These are phyloP conservation scores for Rhodocollybia butyracea DNA, from an alignment of 768 basidiomycete species.

Conservation along the genomic window DNA sequence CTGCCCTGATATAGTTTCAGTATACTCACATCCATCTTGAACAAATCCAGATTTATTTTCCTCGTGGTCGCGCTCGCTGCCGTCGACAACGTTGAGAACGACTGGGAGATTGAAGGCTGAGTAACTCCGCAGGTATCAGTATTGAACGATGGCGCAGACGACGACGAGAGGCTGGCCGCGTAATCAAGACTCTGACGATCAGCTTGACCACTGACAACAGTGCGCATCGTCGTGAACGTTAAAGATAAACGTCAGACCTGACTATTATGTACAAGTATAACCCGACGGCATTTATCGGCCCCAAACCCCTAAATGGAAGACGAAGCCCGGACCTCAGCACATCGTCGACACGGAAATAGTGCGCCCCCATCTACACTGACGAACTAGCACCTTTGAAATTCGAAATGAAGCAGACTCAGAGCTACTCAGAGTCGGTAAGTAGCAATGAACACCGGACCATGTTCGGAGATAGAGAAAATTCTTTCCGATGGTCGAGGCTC, in stretches of 20 bases:
- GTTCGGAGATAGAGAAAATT: too few species aligned
- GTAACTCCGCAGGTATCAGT: neutral
- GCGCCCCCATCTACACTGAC: too few species aligned
- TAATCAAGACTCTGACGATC: conserved; percentile 11
- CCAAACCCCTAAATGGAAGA: too few species aligned
- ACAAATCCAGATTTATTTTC: conserved; percentile 17
- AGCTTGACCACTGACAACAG: neutral
- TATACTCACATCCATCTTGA: conserved; percentile 30
- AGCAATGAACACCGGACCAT: too few species aligned
- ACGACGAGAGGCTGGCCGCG: conserved; percentile 11
- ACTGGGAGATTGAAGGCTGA: neutral
- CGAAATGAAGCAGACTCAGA: too few species aligned
- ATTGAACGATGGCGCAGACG: conserved; percentile 4
- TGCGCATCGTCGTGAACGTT: neutral
- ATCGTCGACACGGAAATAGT: too few species aligned
- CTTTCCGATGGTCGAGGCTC: too few species aligned
- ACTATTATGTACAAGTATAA: neutral
- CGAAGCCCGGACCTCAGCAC: too few species aligned
- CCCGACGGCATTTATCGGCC: neutral
- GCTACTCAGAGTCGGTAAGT: too few species aligned
- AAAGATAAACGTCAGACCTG: neutral
- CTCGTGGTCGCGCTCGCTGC: conserved; percentile 4
- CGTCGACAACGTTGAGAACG: conserved; percentile 1
- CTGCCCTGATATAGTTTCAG: conserved; percentile 9
- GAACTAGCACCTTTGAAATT: too few species aligned